Conservation (phyloP, 768 basidiomycete genomes). For the Auriscalpium vulgare region DNA sequence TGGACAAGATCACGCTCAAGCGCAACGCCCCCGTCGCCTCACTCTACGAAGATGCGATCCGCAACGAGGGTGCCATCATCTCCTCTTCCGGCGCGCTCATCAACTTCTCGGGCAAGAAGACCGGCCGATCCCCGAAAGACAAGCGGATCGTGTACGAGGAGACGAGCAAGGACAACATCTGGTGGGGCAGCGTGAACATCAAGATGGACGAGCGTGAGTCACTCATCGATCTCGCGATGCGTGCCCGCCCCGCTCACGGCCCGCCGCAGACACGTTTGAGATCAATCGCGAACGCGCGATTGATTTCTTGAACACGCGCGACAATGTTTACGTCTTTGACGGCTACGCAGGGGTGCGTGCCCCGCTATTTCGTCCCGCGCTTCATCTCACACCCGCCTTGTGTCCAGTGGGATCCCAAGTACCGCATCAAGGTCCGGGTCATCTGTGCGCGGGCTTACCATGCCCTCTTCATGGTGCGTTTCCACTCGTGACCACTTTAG, state of each 20-base stretch:
- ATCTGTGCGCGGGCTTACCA: slow-evolving; percentile 98
- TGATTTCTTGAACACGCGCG: slow-evolving; percentile 96
- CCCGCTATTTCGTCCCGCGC: neutral
- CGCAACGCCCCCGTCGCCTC: slow-evolving; percentile 86
- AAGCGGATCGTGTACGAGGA: slow-evolving; percentile 99
- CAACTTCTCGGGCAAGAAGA: slow-evolving; percentile 99
- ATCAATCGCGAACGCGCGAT: slow-evolving; percentile 99
- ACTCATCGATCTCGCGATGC: neutral
- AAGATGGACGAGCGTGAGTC: slow-evolving; percentile 91
- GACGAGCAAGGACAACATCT: slow-evolving; percentile 91
- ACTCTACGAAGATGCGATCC: slow-evolving; percentile 96
- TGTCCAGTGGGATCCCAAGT: slow-evolving; percentile 89
- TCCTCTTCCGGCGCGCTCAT: slow-evolving; percentile 93
- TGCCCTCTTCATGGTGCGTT: slow-evolving; percentile 91
- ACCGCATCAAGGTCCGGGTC: slow-evolving; percentile 99
- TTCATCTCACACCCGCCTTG: neutral
- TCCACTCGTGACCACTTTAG: slow-evolving; percentile 6
- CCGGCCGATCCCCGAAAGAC: slow-evolving; percentile 95
- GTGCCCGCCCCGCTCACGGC: neutral
- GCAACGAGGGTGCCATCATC: slow-evolving; percentile 97
- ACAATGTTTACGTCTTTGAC: slow-evolving; percentile 97
- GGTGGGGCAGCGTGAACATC: slow-evolving; percentile 99
- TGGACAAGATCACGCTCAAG: slow-evolving; percentile 94
- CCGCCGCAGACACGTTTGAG: slow-evolving; percentile 83
- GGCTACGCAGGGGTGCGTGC: slow-evolving; percentile 77